These are phyloP conservation scores for Noccaea caerulescens DNA, from an alignment of 345 rosid species.

Conservation along the genomic window DNA sequence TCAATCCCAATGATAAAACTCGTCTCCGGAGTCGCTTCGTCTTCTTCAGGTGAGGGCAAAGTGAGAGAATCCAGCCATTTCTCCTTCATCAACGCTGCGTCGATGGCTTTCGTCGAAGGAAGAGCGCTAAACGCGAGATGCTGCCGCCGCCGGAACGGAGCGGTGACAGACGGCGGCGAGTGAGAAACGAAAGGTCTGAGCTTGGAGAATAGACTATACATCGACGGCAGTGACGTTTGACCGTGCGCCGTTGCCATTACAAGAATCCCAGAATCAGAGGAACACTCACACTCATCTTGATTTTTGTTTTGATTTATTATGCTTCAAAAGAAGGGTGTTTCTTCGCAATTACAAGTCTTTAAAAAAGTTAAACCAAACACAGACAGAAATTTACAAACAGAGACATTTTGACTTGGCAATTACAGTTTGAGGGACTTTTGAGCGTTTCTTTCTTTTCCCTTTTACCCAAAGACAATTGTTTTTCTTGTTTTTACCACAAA, in stretches of 20 bases:
- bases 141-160: slow-evolving; percentile 17
- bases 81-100: slow-evolving; percentile 51
- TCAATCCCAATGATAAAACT: slow-evolving; percentile 77
- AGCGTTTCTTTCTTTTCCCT: too few species aligned
- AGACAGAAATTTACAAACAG: too few species aligned
- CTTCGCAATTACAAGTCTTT: too few species aligned
- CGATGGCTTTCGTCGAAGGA: slow-evolving; percentile 35
- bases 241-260: slow-evolving; percentile 32
- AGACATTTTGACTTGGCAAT: too few species aligned
- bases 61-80: slow-evolving; percentile 73
- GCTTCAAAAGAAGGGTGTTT: too few species aligned
- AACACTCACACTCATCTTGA: too few species aligned
- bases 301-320: too few species aligned
- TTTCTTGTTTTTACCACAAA: too few species aligned
- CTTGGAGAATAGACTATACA: slow-evolving; percentile 44
- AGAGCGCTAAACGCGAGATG: slow-evolving; percentile 19
- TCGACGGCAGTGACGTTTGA: slow-evolving; percentile 37
- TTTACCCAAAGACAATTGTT: fast-evolving
- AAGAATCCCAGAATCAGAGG: slow-evolving; percentile 1
- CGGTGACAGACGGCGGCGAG: slow-evolving; percentile 2
- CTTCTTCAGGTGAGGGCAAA: slow-evolving; percentile 38
- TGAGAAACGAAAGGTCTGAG: slow-evolving; percentile 40
- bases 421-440: too few species aligned
- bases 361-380: too few species aligned
- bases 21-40: slow-evolving; percentile 34